Evolutionary conservation across 1,284 basidiomycete species (phyloP), one percentile per base, ranked within the genome.

Genomic region (Cryptococcus sp.): DNA sequence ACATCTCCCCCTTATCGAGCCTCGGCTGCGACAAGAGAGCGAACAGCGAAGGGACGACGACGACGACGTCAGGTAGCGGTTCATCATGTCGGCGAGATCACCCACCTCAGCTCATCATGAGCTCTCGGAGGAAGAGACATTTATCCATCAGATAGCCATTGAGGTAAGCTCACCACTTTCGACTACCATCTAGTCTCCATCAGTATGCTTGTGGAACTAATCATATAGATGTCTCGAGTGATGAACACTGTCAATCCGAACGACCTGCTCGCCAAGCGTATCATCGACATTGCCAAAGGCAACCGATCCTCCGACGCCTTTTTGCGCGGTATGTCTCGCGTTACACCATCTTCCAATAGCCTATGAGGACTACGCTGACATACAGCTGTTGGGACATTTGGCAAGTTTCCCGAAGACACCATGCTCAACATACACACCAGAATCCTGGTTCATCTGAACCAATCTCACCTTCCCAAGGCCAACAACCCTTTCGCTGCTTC

Each of bases 211-310:
- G 23, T 19, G 5, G 3, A 9, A 31, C 21, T 36, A 14, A 33
- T 16, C n/a, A 11, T 28, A 43, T n/a, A 86, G 73, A 78, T 92
- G 24, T 89, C 87, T 3, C 75, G 88, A 26, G 81, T 82, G 9
- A 77, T 91, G 62, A 90, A 90, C 68, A 77, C 78, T 10, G 69
- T 89, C 51, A 87, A 87, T 60, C 86, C 86, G 0, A 92, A 91
- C 66, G 86, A 89, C 60, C 73, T 86, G 2, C 78, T 93, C 22
- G 87, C 87, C 1, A 77, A 80, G 52, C 77, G 85, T 51, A 85
- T 92, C 36, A 83, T 84, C 43, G 84, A 86, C 56, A 85, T 92
- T 45, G 87, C 86, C 4, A 82, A 81, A 67, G 80, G 79, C 1
- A 86, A 82, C 58, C 66, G 81, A 2, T 59, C 80, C 19, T 65